These are phyloP conservation scores for Amylostereum areolatum DNA, from an alignment of 1,284 basidiomycete species.

Conservation along the genomic window DNA sequence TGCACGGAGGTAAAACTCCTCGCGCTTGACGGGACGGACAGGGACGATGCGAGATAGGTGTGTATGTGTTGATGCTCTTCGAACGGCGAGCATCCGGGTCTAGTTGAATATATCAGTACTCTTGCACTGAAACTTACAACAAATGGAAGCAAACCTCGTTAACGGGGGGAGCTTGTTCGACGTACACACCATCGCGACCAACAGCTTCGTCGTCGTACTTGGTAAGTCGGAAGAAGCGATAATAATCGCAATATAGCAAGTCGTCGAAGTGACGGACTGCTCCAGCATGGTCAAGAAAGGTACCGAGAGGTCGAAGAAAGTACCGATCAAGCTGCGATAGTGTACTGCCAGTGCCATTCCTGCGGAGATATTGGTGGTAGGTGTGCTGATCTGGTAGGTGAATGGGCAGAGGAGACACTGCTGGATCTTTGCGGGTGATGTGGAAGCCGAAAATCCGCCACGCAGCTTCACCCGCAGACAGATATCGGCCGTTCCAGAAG, in stretches of 20 bases:
- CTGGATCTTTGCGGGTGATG: constrained; percentile 25
- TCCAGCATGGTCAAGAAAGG: constrained; percentile 7
- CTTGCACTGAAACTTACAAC: no score
- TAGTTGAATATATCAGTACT: no score
- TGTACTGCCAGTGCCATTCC: constrained; percentile 7
- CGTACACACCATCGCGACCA: no score
- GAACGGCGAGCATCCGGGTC: constrained; percentile 18
- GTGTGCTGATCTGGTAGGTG: constrained; percentile 16
- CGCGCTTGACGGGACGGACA: constrained; percentile 23
- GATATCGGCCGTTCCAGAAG: constrained; percentile 25
- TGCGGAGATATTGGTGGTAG: constrained; percentile 16
- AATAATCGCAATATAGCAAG: constrained; percentile 21
- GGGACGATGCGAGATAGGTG: constrained; percentile 23
- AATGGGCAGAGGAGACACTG: constrained; percentile 24
- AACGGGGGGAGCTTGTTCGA: constrained; percentile 8
- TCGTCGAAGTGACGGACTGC: constrained; percentile 9
- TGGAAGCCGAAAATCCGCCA: constrained; percentile 30
- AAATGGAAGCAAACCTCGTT: neutral
- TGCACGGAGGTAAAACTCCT: constrained; percentile 26
- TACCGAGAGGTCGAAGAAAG: constrained; percentile 19
- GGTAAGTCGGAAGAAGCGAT: constrained; percentile 13
- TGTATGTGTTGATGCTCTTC: constrained; percentile 3
- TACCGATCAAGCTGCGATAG: constrained; percentile 24
- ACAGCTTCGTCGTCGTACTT: constrained; percentile 8
- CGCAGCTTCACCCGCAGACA: constrained; percentile 26